Conservation (phyloP, 768 basidiomycete genomes). For the Leccinum broughii region DNA sequence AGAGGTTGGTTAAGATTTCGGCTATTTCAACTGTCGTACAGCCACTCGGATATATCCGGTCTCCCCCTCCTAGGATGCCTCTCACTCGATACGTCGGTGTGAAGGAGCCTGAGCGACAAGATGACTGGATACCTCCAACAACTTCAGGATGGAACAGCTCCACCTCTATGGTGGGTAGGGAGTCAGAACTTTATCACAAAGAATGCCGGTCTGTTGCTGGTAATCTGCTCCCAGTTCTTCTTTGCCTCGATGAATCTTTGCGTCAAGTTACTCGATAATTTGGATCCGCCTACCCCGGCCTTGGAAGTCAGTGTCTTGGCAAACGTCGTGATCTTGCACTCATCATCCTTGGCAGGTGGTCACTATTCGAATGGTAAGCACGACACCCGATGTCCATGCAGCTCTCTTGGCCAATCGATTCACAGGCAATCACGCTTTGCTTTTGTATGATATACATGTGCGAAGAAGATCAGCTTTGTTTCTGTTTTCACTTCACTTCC, state of each 20-base stretch:
- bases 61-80: too few relatives aligned
- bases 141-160: neutral
- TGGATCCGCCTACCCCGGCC: slow-evolving; percentile 59
- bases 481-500: neutral
- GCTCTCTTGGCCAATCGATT: neutral
- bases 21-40: too few relatives aligned
- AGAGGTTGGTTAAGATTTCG: too few relatives aligned
- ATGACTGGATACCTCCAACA: slow-evolving; percentile 1
- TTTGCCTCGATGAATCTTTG: slow-evolving; percentile 60
- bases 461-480: neutral
- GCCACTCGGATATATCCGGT: too few relatives aligned
- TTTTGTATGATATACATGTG: slow-evolving; percentile 56
- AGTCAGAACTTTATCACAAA: slow-evolving; percentile 10
- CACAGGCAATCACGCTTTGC: slow-evolving; percentile 51
- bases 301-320: slow-evolving; percentile 46
- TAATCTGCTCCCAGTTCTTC: slow-evolving; percentile 58
- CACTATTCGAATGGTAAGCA: slow-evolving; percentile 55
- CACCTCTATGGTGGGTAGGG: neutral
- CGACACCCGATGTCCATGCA: neutral
- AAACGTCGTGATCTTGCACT: neutral
- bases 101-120: too few relatives aligned
- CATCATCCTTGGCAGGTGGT: slow-evolving; percentile 42
- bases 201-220: slow-evolving; percentile 62
- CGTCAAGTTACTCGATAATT: slow-evolving; percentile 60
- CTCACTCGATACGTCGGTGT: too few relatives aligned